Conservation (phyloP, 805 yeast genomes). For the Wickerhamiella azyma region DNA sequence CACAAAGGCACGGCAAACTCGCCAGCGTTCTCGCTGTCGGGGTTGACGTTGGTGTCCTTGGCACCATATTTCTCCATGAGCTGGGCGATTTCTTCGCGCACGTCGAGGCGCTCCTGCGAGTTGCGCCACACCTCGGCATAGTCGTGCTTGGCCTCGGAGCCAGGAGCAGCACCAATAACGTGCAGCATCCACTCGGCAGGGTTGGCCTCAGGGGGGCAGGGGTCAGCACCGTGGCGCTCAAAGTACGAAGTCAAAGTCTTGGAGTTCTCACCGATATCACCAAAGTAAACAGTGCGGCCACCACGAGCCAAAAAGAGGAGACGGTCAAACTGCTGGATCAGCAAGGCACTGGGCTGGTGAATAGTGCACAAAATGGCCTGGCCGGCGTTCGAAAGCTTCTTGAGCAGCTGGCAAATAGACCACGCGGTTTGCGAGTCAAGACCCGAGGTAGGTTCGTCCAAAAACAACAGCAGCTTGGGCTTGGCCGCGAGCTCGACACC, state of each 20-base stretch:
- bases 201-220: conserved; percentile 46
- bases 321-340: conserved; percentile 56
- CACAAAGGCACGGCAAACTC: conserved; percentile 36
- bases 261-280: conserved; percentile 61
- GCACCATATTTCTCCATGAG: conserved; percentile 24
- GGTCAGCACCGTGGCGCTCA: conserved; percentile 58
- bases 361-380: conserved; percentile 66
- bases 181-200: conserved; percentile 69
- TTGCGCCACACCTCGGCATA: conserved; percentile 52
- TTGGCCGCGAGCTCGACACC: conserved; percentile 63
- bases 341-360: conserved; percentile 63
- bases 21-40: conserved; percentile 13
- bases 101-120: conserved; percentile 30
- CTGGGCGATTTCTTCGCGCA: conserved; percentile 26
- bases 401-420: conserved; percentile 54
- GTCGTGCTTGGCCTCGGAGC: conserved; percentile 43
- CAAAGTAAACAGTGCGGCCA: conserved; percentile 70
- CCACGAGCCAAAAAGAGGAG: conserved; percentile 56
- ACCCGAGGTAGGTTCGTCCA: conserved; percentile 68
- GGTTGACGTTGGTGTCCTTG: conserved; percentile 17
- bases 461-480: conserved; percentile 45
- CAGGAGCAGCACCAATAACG: conserved; percentile 71
- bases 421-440: conserved; percentile 50
- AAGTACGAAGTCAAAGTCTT: conserved; percentile 46
- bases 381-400: conserved; percentile 55